phyloP scores from a whole-genome alignment of 1,284 basidiomycete species.

The Inonotus hispidus region DNA sequence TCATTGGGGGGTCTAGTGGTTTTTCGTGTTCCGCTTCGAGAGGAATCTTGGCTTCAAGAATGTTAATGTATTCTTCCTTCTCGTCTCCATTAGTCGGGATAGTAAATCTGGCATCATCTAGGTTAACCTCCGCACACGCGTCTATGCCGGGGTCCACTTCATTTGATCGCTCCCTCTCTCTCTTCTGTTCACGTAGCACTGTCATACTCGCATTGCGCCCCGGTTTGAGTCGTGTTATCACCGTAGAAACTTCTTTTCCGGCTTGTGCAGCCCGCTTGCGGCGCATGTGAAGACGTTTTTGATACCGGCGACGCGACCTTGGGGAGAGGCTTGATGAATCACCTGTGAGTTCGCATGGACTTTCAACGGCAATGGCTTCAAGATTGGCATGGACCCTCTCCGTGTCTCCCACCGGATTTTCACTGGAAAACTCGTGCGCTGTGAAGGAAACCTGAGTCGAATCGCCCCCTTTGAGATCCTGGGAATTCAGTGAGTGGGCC shows the following conservation, averaged over 20 bases:
- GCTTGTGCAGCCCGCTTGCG: slow-evolving; percentile 51
- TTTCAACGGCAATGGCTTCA: not conserved
- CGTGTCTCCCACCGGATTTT: not conserved
- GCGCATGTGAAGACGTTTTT: slow-evolving; percentile 68
- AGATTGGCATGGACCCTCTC: not conserved
- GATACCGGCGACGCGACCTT: slow-evolving; percentile 45
- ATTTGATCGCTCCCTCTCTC: not conserved
- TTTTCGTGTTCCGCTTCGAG: not conserved
- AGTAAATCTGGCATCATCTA: not conserved
- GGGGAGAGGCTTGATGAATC: slow-evolving; percentile 38
- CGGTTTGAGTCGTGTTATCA: slow-evolving; percentile 37
- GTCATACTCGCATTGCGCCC: slow-evolving; percentile 39
- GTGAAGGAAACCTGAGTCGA: too few species aligned
- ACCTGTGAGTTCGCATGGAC: too few species aligned
- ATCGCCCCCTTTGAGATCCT: too few species aligned
- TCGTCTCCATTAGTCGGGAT: slow-evolving; percentile 6
- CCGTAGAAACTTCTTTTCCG: slow-evolving; percentile 33
- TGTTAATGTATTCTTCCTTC: slow-evolving; percentile 13
- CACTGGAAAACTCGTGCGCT: too few species aligned
- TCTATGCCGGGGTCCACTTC: not conserved
- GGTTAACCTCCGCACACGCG: not conserved
- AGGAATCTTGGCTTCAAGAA: slow-evolving; percentile 12
- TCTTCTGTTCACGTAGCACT: slow-evolving; percentile 20
- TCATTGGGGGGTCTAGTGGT: slow-evolving; percentile 17
- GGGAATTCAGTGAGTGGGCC: too few species aligned